These are phyloP conservation scores for Gossypium lobatum DNA, from an alignment of 441 rosid genomes.

Conservation along the genomic window DNA sequence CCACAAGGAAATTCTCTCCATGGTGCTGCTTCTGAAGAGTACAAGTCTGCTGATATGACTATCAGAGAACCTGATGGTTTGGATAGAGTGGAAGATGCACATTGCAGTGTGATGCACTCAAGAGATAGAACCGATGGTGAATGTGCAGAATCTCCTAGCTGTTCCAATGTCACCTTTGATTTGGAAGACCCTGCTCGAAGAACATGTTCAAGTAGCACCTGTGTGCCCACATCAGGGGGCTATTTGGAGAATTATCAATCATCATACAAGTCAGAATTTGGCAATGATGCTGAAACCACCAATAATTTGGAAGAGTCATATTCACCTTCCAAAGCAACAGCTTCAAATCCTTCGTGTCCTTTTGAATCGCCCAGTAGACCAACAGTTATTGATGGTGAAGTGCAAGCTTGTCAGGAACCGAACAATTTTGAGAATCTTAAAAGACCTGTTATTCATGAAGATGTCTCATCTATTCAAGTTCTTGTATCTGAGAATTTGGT, in stretches of 20 bases:
- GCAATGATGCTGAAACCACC: constrained; percentile 21
- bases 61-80: constrained; percentile 17
- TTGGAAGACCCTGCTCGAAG: constrained; percentile 28
- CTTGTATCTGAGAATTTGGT: constrained; percentile 20
- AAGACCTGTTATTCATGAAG: constrained; percentile 20
- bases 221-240: constrained; percentile 17
- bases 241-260: constrained; percentile 21
- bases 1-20: constrained; percentile 27
- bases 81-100: constrained; percentile 30
- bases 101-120: constrained; percentile 19
- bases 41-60: constrained; percentile 24
- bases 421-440: constrained; percentile 19
- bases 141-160: constrained; percentile 37
- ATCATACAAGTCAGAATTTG: constrained; percentile 28
- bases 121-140: constrained; percentile 25
- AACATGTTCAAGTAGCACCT: constrained; percentile 9
- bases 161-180: constrained; percentile 39
- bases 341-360: constrained; percentile 25
- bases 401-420: constrained; percentile 27
- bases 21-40: constrained; percentile 25
- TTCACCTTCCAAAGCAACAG: constrained; percentile 17
- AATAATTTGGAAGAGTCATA: constrained; percentile 18
- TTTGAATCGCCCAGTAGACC: constrained; percentile 30
- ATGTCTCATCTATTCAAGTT: constrained; percentile 13
- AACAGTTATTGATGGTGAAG: constrained; percentile 33